Percentiles rank a stretch among this genome's conserved stretches.
Conservation (phyloP, 768 basidiomycete genomes). For the Termitomyces sp. region DNA sequence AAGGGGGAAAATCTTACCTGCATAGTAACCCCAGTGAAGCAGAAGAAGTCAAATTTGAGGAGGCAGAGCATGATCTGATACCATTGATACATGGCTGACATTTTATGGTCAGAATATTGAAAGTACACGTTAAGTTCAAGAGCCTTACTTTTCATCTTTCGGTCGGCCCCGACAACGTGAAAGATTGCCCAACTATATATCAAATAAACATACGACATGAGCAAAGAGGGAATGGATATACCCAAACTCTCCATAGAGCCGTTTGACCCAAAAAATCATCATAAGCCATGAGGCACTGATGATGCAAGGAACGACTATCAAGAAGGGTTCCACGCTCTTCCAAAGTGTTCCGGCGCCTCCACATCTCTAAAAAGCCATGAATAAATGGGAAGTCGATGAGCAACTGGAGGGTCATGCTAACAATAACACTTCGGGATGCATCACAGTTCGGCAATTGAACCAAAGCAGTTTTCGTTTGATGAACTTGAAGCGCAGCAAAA, state of each 20-base stretch:
- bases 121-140: neutral
- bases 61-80: conserved; percentile 87
- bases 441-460: conserved; percentile 33
- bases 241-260: conserved; percentile 82
- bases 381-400: neutral
- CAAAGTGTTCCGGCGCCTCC: conserved; percentile 53
- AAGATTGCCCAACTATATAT: conserved; percentile 78
- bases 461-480: conserved; percentile 65
- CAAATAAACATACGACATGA: conserved; percentile 5
- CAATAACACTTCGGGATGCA: conserved; percentile 27
- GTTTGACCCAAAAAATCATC: conserved; percentile 63
- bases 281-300: conserved; percentile 63
- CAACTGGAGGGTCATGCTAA: conserved; percentile 23
- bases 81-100: conserved; percentile 78
- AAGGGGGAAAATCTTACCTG: conserved; percentile 43
- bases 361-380: conserved; percentile 32
- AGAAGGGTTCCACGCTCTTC: conserved; percentile 53
- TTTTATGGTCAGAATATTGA: neutral
- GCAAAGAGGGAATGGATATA: conserved; percentile 28
- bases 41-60: conserved; percentile 89
- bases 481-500: conserved; percentile 71
- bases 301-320: conserved; percentile 68
- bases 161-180: conserved; percentile 84
- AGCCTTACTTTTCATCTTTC: conserved; percentile 70
- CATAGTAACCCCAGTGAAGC: conserved; percentile 83